These are phyloP conservation scores for Umbelopsis sp. DNA, from an alignment of 371 early-diverging fungal genomes.

Conservation along the genomic window DNA sequence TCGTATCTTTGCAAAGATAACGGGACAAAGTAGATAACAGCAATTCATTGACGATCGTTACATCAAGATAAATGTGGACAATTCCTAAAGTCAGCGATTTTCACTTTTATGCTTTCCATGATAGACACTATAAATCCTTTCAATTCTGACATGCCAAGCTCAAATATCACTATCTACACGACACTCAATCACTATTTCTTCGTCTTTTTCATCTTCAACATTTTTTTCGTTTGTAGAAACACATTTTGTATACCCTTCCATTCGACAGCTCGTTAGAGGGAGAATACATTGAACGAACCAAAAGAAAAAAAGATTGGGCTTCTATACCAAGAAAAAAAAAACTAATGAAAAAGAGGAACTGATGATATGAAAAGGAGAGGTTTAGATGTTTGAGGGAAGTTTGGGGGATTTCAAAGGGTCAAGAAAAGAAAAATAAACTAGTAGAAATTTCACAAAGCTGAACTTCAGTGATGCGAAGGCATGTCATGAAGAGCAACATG, in stretches of 20 bases:
- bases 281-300: neutral
- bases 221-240: no score
- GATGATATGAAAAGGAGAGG: neutral
- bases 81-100: no score
- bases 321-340: neutral
- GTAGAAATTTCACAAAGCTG: neutral
- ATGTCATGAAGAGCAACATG: slow-evolving; percentile 37
- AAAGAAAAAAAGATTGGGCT: neutral
- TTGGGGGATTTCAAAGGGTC: neutral
- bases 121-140: no score
- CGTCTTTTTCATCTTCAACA: no score
- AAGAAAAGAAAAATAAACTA: neutral
- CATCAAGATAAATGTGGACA: no score
- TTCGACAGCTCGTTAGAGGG: no score
- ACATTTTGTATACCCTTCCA: no score
- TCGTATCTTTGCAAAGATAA: neutral
- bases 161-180: no score
- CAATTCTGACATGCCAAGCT: no score
- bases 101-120: no score
- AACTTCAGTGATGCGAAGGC: slow-evolving; percentile 23
- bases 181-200: no score
- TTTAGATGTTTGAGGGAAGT: neutral
- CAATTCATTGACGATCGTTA: no score
- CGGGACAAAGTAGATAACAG: neutral
- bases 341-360: slow-evolving; percentile 1